Evolutionary conservation across 164 flowering plant genomes (phyloP).

Genomic region (Santalum album): DNA sequence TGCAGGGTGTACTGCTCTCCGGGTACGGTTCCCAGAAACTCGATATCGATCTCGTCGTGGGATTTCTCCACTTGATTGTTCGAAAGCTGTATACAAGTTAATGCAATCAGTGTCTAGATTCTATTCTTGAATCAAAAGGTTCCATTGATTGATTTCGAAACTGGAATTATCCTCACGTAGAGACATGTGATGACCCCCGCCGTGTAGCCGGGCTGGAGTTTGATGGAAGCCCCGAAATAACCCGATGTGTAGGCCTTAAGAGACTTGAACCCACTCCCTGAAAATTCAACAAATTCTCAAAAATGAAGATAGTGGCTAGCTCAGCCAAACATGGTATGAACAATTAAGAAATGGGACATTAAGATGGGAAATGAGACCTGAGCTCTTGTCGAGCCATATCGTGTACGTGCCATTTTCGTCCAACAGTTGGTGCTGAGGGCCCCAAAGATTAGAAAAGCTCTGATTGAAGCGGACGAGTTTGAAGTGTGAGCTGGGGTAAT

Average conservation of each 20-base stretch:
- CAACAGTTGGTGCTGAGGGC: slow-evolving; percentile 49
- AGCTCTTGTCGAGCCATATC: slow-evolving; percentile 59
- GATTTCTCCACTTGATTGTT: slow-evolving; percentile 73
- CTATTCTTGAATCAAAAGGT: no score
- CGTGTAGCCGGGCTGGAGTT: slow-evolving; percentile 88
- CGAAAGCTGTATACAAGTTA: slow-evolving; percentile 42
- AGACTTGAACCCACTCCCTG: slow-evolving; percentile 95
- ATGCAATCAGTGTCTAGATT: not conserved
- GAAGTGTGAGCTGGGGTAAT: slow-evolving; percentile 42
- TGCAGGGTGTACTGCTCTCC: slow-evolving; percentile 75
- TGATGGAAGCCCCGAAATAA: slow-evolving; percentile 60
- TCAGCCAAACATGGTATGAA: no score
- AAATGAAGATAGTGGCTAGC: no score
- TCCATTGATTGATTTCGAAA: no score
- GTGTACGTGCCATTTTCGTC: slow-evolving; percentile 31
- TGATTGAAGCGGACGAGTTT: slow-evolving; percentile 27
- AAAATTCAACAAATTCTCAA: no score
- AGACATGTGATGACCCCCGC: slow-evolving; percentile 90
- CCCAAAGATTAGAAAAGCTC: slow-evolving; percentile 53
- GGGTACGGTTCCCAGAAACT: slow-evolving; percentile 72
- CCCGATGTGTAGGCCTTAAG: slow-evolving; percentile 50
- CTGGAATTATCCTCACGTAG: slow-evolving; percentile 48
- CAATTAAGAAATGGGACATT: no score
- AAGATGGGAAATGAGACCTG: slow-evolving; percentile 39
- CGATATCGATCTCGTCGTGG: slow-evolving; percentile 89